phyloP scores from a whole-genome alignment of 2,329 filamentous ascomycete species.

The Coleophoma cylindrospora region DNA sequence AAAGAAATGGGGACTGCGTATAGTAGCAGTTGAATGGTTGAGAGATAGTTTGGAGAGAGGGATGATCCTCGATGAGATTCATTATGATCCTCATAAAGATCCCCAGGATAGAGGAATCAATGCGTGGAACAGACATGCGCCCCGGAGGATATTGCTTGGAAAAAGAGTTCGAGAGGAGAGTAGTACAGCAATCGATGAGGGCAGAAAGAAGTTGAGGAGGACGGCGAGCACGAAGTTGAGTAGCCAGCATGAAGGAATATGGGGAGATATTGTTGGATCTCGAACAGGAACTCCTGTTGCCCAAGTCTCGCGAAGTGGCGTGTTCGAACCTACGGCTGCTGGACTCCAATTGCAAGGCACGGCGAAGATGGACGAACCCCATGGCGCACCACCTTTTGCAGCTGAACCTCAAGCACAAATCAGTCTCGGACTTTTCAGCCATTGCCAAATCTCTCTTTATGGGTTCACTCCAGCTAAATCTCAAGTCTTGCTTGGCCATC shows the following conservation, averaged over 20 bases:
- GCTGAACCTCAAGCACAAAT: conserved; percentile 7
- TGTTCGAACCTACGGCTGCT: conserved; percentile 18
- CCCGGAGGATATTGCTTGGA: conserved; percentile 41
- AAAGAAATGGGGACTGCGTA: conserved; percentile 72
- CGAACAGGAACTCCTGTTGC: conserved; percentile 24
- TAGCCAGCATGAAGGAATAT: conserved; percentile 77
- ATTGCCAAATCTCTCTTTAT: conserved; percentile 33
- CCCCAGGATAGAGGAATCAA: conserved; percentile 67
- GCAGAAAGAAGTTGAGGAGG: conserved; percentile 77
- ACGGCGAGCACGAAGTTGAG: conserved; percentile 81
- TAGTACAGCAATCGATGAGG: conserved; percentile 42
- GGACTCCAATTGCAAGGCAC: neutral
- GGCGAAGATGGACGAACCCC: neutral
- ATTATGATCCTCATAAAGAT: conserved; percentile 73
- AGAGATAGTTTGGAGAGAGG: conserved; percentile 76
- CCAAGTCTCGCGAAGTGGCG: conserved; percentile 21
- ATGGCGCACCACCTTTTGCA: conserved; percentile 5
- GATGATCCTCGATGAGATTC: conserved; percentile 85
- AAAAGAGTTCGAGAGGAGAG: conserved; percentile 55
- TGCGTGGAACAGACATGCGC: conserved; percentile 61
- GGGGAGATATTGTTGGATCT: conserved; percentile 76
- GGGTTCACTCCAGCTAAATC: conserved; percentile 36
- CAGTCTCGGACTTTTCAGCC: conserved; percentile 33
- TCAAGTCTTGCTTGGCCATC: conserved; percentile 27
- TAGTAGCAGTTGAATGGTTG: conserved; percentile 83